phyloP scores from a whole-genome alignment of 2,329 filamentous ascomycete species.

The Penicillium crustosum region DNA sequence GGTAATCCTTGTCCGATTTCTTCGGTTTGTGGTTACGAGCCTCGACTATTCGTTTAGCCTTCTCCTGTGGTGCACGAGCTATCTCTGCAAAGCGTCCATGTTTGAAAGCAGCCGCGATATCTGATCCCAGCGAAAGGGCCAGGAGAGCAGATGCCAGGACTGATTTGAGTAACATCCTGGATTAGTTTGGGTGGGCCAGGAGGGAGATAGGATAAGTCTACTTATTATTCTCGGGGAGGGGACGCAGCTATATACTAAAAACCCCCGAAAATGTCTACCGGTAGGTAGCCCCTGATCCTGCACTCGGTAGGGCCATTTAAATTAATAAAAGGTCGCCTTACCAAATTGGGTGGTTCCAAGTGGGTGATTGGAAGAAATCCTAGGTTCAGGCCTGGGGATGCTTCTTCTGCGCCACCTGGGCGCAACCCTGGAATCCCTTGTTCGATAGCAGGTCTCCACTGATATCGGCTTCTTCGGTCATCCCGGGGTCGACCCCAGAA shows the following conservation, averaged over 20 bases:
- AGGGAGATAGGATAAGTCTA: background rate
- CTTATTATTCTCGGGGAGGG: background rate
- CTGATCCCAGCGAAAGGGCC: slow-evolving; percentile 23
- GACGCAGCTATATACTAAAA: slow-evolving; percentile 1
- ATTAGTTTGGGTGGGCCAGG: background rate
- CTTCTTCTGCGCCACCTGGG: slow-evolving; percentile 12
- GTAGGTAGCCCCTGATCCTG: background rate
- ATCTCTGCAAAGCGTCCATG: slow-evolving; percentile 30
- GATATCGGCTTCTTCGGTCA: slow-evolving; percentile 9
- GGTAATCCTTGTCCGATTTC: slow-evolving; percentile 24
- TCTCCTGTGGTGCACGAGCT: slow-evolving; percentile 25
- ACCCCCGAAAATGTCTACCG: background rate
- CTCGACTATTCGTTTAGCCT: slow-evolving; percentile 21
- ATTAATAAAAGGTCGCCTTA: background rate
- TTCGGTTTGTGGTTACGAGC: slow-evolving; percentile 6
- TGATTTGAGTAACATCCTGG: slow-evolving; percentile 29
- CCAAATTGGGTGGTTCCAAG: background rate
- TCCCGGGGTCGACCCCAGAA: slow-evolving; percentile 9
- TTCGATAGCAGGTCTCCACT: slow-evolving; percentile 11
- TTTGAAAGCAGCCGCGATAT: slow-evolving; percentile 19
- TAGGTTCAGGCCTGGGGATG: slow-evolving; percentile 4
- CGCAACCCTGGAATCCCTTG: background rate
- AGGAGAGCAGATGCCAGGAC: slow-evolving; percentile 27
- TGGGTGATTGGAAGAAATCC: slow-evolving; percentile 1
- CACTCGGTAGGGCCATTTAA: background rate